Percentiles rank a stretch among this genome's conserved stretches.
Conservation (phyloP, 768 basidiomycete species). For the Dictyophora rubrovolvata region DNA sequence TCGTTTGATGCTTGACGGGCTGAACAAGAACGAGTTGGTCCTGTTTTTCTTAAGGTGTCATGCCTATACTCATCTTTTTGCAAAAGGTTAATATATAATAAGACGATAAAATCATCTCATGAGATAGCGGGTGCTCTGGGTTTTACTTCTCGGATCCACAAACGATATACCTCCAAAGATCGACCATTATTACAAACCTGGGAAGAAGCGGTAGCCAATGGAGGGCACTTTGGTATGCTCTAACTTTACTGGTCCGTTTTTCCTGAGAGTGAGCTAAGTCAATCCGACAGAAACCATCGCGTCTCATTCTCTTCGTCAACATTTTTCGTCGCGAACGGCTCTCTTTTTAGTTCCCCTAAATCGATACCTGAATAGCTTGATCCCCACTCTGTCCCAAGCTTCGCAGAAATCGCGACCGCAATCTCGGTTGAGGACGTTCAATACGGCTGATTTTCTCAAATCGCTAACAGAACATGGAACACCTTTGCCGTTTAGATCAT, state of each 20-base stretch:
- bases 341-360: conserved; percentile 83
- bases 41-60: background rate
- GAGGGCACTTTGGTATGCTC: conserved; percentile 20
- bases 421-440: conserved; percentile 54
- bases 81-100: background rate
- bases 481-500: conserved; percentile 64
- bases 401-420: conserved; percentile 25
- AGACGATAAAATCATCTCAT: background rate
- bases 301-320: conserved; percentile 59
- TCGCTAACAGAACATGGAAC: conserved; percentile 64
- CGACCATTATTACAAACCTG: conserved; percentile 59
- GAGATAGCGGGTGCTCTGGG: conserved; percentile 12
- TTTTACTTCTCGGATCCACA: conserved; percentile 40
- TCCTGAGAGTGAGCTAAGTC: background rate
- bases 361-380: conserved; percentile 81
- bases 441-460: conserved; percentile 53
- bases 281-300: conserved; percentile 26
- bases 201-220: conserved; percentile 39
- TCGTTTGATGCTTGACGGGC: conserved; percentile 56
- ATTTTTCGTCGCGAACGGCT: conserved; percentile 79
- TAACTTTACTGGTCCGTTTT: conserved; percentile 4
- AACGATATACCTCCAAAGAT: conserved; percentile 80
- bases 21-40: conserved; percentile 10
- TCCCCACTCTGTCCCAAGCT: conserved; percentile 54
- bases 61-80: background rate